These are phyloP conservation scores for Penicillium taxi DNA, from an alignment of 495 filamentous ascomycete species.

Conservation along the genomic window DNA sequence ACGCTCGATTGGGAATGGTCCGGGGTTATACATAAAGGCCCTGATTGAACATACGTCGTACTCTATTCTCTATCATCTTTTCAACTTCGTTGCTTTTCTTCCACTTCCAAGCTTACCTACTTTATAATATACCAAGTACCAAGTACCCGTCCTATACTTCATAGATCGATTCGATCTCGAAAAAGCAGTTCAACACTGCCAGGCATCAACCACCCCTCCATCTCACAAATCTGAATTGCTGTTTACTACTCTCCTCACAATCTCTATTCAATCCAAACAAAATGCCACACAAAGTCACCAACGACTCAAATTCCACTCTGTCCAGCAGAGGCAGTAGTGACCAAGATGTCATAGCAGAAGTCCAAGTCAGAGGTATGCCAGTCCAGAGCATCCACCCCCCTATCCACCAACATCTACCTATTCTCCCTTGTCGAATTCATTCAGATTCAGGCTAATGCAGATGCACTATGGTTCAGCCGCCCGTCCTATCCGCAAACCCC, in stretches of 20 bases:
- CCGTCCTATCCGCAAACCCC: constrained; percentile 29
- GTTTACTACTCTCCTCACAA: constrained; percentile 3
- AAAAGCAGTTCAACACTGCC: constrained; percentile 27
- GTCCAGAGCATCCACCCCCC: constrained; percentile 1
- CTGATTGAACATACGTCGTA: not conserved
- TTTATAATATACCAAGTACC: too few species aligned
- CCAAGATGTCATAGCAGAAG: constrained; percentile 29
- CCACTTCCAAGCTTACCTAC: too few species aligned
- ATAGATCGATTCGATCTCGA: constrained; percentile 13
- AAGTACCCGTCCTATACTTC: constrained; percentile 2
- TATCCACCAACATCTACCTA: not conserved
- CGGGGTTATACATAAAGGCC: constrained; percentile 22
- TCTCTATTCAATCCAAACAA: constrained; percentile 5
- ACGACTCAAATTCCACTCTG: constrained; percentile 39
- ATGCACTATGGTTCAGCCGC: constrained; percentile 11
- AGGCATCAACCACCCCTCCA: too few species aligned
- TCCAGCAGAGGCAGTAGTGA: constrained; percentile 35
- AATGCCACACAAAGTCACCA: constrained; percentile 40
- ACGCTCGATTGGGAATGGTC: constrained; percentile 22
- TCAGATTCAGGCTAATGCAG: constrained; percentile 20
- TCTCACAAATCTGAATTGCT: too few species aligned
- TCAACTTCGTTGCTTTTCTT: constrained; percentile 7
- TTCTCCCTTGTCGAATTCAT: constrained; percentile 5
- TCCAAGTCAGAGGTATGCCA: constrained; percentile 35
- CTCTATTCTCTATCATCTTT: constrained; percentile 5